A percentile compares a stretch with the other conserved stretches of the same genome.
Evolutionary conservation across 306 rosid species (phyloP).

Genomic region (Luffa aegyptiaca): DNA sequence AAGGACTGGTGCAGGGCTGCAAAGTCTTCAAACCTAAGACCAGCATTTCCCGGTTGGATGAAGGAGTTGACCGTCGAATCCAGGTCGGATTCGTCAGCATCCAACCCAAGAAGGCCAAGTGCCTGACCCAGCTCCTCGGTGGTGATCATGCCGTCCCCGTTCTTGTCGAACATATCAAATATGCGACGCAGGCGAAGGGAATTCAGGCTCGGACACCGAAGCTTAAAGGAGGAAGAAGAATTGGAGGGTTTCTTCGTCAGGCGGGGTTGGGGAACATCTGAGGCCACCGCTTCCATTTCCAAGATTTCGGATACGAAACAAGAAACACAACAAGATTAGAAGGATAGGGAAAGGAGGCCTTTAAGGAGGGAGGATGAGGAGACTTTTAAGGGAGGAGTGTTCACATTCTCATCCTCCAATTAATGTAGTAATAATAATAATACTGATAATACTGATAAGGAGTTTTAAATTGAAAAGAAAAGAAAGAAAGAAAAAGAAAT

Average conservation of each 20-base stretch:
- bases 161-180: slow-evolving; percentile 65
- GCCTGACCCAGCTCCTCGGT: slow-evolving; percentile 49
- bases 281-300: slow-evolving; percentile 23
- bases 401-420: background rate
- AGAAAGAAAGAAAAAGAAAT: too few relatives aligned
- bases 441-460: too few relatives aligned
- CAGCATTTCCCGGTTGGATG: slow-evolving; percentile 37
- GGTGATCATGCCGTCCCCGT: slow-evolving; percentile 46
- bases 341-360: background rate
- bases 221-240: slow-evolving; percentile 39
- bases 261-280: background rate
- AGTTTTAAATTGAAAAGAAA: too few relatives aligned
- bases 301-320: background rate
- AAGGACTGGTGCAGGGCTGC: slow-evolving; percentile 41
- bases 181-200: slow-evolving; percentile 60
- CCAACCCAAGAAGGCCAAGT: slow-evolving; percentile 42
- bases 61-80: slow-evolving; percentile 26
- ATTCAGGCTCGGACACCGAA: slow-evolving; percentile 46
- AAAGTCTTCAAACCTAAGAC: slow-evolving; percentile 57
- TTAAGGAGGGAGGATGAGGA: background rate
- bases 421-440: too few relatives aligned
- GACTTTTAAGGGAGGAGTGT: background rate
- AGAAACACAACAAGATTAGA: background rate
- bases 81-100: slow-evolving; percentile 36
- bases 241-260: slow-evolving; percentile 4